These are phyloP conservation scores for Kwoniella shandongensis DNA, from an alignment of 768 basidiomycete species.

Conservation along the genomic window DNA sequence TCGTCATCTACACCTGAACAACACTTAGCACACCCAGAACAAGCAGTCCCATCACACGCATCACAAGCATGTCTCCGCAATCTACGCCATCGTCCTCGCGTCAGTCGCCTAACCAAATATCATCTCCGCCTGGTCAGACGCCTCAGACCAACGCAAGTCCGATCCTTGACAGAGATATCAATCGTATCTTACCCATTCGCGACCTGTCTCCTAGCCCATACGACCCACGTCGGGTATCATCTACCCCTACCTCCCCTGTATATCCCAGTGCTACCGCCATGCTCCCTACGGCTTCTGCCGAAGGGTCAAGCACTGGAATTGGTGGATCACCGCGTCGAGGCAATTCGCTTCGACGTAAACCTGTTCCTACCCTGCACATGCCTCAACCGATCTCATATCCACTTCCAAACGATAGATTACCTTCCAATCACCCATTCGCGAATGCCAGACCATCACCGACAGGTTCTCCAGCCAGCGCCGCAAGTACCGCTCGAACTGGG, in stretches of 20 bases:
- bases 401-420: slow-evolving; percentile 10
- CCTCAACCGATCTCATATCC: not conserved
- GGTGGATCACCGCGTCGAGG: not conserved
- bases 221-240: not conserved
- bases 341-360: slow-evolving; percentile 18
- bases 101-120: no score
- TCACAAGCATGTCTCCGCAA: no score
- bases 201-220: slow-evolving; percentile 13
- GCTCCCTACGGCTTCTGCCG: not conserved
- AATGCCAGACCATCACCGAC: not conserved
- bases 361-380: slow-evolving; percentile 15
- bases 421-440: slow-evolving; percentile 26
- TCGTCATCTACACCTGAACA: no score
- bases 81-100: no score
- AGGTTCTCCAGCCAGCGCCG: no score
- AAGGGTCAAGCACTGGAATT: not conserved
- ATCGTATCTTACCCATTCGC: slow-evolving; percentile 11
- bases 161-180: not conserved
- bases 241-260: not conserved
- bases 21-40: no score
- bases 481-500: not conserved
- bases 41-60: no score
- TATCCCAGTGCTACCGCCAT: not conserved
- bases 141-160: no score
- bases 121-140: no score